Base-by-base conservation (phyloP, 768 basidiomycete genomes). In the Mycena polygramma region DNA sequence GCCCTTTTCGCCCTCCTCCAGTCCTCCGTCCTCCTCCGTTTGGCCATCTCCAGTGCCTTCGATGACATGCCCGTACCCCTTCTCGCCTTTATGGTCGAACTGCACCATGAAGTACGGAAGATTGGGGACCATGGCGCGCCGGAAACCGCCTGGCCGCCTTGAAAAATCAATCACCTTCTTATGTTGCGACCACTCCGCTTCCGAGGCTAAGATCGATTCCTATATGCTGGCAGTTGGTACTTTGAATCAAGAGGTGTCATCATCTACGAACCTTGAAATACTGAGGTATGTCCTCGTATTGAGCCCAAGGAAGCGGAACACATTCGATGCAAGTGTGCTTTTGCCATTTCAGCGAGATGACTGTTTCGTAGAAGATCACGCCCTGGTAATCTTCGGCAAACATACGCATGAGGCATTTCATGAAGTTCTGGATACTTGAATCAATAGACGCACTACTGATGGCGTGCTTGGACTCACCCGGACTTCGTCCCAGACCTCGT, bases 71-170 rank as follows among this genome's bases (percentile, higher is more conserved):
- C 98, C 98, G 77, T 96, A 99, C 2, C 98, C 98, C 77, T 95
- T 96, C 81, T 98, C 96, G 30, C 98, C 96, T 76, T 97, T 98
- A 81, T 99, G 87, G 81, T 99, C 98, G 80, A 97, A 99, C 75
- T 97, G 96, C 9, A 99, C 94, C 95, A 97, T 97, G 76, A 99
- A 99, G 81, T 99, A 99, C 1, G 98, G 98, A 37, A 99, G 83
- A 76, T 98, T 98, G 4, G 97, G 91, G 14, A 99, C 97, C 93
- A 99, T 94, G 30, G 94, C 91, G 0, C 97, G 89, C 49, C 97
- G 87, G 85, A 99, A 99, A 4, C 97, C 97, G 20, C 97, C 97
- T 1, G 95, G 94, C 6, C 95, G 86, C 11, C 90, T 83, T 4
- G 94, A 89, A 78, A 99, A 99, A 80, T 97, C 95, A 73, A 99